Evolutionary conservation across 108 stramenopile genomes (phyloP).

Genomic region (Nitzschia sp.): DNA sequence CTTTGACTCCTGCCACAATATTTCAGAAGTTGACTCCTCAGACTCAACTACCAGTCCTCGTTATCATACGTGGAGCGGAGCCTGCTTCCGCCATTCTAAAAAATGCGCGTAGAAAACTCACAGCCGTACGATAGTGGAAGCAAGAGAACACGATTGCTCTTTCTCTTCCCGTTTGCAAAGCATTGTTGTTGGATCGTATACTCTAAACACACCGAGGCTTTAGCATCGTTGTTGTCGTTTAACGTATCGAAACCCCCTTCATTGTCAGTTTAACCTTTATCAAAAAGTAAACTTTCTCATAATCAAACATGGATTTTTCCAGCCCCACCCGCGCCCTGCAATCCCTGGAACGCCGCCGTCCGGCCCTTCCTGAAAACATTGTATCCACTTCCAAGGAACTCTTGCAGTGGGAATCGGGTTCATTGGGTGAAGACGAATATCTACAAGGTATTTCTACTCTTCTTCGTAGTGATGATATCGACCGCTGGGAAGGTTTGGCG

Average conservation of each 20-base stretch:
- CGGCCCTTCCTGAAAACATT: constrained; percentile 59
- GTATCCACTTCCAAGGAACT: constrained; percentile 48
- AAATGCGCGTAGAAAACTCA: too few species aligned
- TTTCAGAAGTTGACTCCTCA: too few species aligned
- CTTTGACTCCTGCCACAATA: too few species aligned
- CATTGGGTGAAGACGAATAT: constrained; percentile 5
- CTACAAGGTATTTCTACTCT: constrained; percentile 31
- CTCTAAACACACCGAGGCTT: neutral
- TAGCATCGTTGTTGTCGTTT: neutral
- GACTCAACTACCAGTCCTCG: too few species aligned
- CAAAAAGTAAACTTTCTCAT: too few species aligned
- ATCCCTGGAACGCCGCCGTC: constrained; percentile 69
- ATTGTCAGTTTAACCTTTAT: too few species aligned
- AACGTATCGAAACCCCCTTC: too few species aligned
- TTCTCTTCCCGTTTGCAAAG: neutral
- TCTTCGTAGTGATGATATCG: constrained; percentile 8
- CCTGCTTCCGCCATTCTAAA: too few species aligned
- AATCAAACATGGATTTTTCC: constrained; percentile 76
- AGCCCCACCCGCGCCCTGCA: constrained; percentile 65
- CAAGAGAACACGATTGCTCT: neutral
- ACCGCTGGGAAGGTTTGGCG: constrained; percentile 83
- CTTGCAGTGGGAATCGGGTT: neutral
- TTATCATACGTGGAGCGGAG: too few species aligned
- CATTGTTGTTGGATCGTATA: neutral
- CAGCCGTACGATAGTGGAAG: too few species aligned